Percentiles rank a stretch among this genome's conserved stretches.
These are phyloP conservation scores for Rhazya stricta DNA, from an alignment of 257 asterid genomes.

Conservation along the genomic window DNA sequence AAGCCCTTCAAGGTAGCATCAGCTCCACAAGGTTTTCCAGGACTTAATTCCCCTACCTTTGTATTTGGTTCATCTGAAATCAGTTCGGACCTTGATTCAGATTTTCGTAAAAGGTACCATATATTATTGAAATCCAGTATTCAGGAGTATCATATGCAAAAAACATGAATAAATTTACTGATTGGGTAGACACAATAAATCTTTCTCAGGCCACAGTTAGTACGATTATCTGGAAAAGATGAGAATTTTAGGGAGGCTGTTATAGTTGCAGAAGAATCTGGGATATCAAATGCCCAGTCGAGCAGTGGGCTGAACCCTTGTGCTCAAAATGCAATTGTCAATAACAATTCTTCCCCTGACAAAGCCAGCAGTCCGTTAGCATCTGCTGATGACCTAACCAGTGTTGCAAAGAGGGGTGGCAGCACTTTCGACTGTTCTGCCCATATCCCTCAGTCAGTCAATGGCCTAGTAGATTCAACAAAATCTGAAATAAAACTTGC, in stretches of 20 bases:
- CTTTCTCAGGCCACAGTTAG: slow-evolving; percentile 32
- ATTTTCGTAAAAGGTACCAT: slow-evolving; percentile 31
- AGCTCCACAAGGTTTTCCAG: slow-evolving; percentile 35
- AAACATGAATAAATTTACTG: slow-evolving; percentile 4
- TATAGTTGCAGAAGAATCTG: slow-evolving; percentile 21
- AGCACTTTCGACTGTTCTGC: slow-evolving; percentile 21
- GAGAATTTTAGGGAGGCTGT: slow-evolving; percentile 20
- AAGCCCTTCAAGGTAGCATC: slow-evolving; percentile 30
- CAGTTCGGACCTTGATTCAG: slow-evolving; percentile 25
- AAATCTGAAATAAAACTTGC: slow-evolving; percentile 11
- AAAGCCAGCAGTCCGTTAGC: slow-evolving; percentile 28
- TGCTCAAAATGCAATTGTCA: slow-evolving; percentile 19
- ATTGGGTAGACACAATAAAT: slow-evolving; percentile 15
- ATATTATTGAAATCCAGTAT: slow-evolving; percentile 2
- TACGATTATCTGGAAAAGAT: slow-evolving; percentile 25
- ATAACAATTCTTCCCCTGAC: slow-evolving; percentile 10
- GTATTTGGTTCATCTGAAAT: slow-evolving; percentile 39
- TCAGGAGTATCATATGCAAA: not conserved
- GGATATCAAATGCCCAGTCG: slow-evolving; percentile 16
- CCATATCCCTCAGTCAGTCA: slow-evolving; percentile 24
- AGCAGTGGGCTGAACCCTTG: slow-evolving; percentile 17
- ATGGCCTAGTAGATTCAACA: slow-evolving; percentile 19
- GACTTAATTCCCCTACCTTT: slow-evolving; percentile 45
- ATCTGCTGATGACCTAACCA: slow-evolving; percentile 33
- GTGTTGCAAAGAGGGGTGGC: slow-evolving; percentile 27